Evolutionary conservation across 2,329 filamentous ascomycete species (phyloP), one percentile per base, ranked within the genome.

Genomic region (Penicillium hesseltinei): DNA sequence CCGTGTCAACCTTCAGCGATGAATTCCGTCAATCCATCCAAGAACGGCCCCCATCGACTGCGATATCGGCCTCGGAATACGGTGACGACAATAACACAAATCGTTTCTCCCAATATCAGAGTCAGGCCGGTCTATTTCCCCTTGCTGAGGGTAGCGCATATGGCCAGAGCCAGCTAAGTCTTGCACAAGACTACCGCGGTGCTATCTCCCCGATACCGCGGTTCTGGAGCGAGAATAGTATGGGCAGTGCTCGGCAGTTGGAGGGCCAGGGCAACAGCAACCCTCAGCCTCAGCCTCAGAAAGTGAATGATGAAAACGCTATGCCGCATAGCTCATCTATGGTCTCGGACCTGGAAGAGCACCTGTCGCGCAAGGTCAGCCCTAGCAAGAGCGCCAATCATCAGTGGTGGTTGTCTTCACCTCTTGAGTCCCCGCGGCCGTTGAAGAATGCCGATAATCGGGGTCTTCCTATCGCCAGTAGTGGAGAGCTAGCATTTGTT

Each of bases 101-200:
- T 47, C 71, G 70, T 19, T 62, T 69, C 44, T 75, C 73, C 4
- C 59, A 68, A 21, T 72, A 70, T 31, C 59, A 70, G 15, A 66
- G 62, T 23, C 71, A 71, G 57, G 61, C 51, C 46, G 63, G 49
- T 54, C 48, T 71, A 21, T 57, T 67, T 57, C 45, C 61, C 51
- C 47, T 67, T 39, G 44, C 61, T 47, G 53, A 62, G 63, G 49
- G 58, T 43, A 58, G 56, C 11, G 54, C 54, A 31, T 65, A 69
- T 35, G 65, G 64, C 11, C 66, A 66, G 38, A 75, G 72, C 42
- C 72, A 74, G 56, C 60, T 71, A 25, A 74, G 71, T 52, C 57
- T 74, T n/a, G 73, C 73, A 10, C 71, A 73, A 45, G 69, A 74
- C 47, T 75, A 75, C 56, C 71, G 72, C 0, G 69, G 71, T 10